A percentile compares a stretch with the other conserved stretches of the same genome.
These are phyloP conservation scores for Phialophora tarda DNA, from an alignment of 2,329 filamentous ascomycete genomes.

Conservation along the genomic window DNA sequence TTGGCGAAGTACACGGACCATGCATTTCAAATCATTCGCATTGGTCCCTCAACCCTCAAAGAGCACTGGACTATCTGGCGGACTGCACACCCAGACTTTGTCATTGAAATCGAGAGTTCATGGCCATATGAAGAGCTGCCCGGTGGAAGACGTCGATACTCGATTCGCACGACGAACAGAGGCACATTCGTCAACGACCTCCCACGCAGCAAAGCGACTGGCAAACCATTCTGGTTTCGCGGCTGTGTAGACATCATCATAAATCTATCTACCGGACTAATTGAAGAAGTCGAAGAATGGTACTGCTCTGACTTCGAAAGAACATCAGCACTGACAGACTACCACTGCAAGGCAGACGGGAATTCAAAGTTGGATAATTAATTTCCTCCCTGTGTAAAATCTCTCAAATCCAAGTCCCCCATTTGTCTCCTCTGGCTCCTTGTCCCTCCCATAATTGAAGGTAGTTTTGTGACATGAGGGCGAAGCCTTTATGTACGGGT, in stretches of 20 bases:
- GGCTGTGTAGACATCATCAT: conserved; percentile 1
- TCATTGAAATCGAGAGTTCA: not conserved
- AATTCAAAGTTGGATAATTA: not conserved
- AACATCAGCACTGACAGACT: conserved; percentile 1
- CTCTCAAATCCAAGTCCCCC: not conserved
- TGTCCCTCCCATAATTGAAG: too few species aligned
- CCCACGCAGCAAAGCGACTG: conserved; percentile 5
- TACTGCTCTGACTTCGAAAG: conserved; percentile 11
- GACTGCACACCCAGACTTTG: conserved; percentile 4
- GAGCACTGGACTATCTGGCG: conserved; percentile 11
- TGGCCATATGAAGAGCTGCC: conserved; percentile 3
- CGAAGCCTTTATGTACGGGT: too few species aligned
- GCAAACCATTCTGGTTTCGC: conserved; percentile 9
- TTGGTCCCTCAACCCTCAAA: conserved; percentile 1
- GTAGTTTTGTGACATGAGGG: too few species aligned
- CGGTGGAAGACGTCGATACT: conserved; percentile 5
- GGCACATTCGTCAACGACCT: conserved; percentile 11
- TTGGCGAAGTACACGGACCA: conserved; percentile 10
- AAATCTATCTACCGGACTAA: conserved; percentile 4
- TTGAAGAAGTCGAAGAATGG: conserved; percentile 13
- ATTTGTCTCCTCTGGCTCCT: not conserved
- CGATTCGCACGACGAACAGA: not conserved
- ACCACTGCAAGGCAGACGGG: conserved; percentile 4
- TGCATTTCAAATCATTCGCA: conserved; percentile 13
- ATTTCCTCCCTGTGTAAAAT: not conserved